A percentile compares a stretch with the other conserved stretches of the same genome.
These are phyloP conservation scores for Xylaria acuta DNA, from an alignment of 495 filamentous ascomycete species.

Conservation along the genomic window DNA sequence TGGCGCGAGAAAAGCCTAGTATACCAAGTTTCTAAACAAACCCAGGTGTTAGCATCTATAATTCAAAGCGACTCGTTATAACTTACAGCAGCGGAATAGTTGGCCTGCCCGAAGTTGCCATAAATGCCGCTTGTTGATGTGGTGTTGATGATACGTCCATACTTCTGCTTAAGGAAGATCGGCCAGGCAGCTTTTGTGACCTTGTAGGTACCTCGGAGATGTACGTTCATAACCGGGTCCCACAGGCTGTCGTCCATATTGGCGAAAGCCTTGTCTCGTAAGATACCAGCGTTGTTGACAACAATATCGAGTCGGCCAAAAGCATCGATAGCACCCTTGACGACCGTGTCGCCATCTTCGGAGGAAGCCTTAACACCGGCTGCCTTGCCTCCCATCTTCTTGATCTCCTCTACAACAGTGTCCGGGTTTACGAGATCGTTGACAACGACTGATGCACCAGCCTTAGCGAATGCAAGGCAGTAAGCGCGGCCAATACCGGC, in stretches of 20 bases:
- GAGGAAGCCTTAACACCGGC: constrained; percentile 92
- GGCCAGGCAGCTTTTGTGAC: constrained; percentile 98
- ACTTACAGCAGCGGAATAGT: constrained; percentile 89
- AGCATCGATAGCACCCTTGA: constrained; percentile 91
- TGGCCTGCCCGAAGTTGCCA: constrained; percentile 98
- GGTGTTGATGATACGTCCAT: constrained; percentile 95
- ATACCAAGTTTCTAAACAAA: constrained; percentile 80
- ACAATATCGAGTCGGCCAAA: constrained; percentile 94
- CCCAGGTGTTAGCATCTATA: constrained; percentile 28
- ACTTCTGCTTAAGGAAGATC: constrained; percentile 98
- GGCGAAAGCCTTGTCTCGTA: constrained; percentile 95
- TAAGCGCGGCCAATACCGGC: constrained; percentile 93
- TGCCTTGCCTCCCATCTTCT: constrained; percentile 86
- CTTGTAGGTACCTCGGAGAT: constrained; percentile 95
- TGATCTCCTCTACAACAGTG: constrained; percentile 88
- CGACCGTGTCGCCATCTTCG: constrained; percentile 90
- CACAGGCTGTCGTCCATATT: constrained; percentile 97
- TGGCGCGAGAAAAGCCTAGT: constrained; percentile 89
- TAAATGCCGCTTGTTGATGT: constrained; percentile 97
- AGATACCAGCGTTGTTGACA: constrained; percentile 97
- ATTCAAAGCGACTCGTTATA: constrained; percentile 25
- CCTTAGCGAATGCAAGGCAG: constrained; percentile 87
- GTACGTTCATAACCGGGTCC: constrained; percentile 91
- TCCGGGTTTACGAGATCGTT: constrained; percentile 97
- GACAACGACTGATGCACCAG: constrained; percentile 89